phyloP scores from a whole-genome alignment of 2,329 filamentous ascomycete species.

The Alternaria arbusti region DNA sequence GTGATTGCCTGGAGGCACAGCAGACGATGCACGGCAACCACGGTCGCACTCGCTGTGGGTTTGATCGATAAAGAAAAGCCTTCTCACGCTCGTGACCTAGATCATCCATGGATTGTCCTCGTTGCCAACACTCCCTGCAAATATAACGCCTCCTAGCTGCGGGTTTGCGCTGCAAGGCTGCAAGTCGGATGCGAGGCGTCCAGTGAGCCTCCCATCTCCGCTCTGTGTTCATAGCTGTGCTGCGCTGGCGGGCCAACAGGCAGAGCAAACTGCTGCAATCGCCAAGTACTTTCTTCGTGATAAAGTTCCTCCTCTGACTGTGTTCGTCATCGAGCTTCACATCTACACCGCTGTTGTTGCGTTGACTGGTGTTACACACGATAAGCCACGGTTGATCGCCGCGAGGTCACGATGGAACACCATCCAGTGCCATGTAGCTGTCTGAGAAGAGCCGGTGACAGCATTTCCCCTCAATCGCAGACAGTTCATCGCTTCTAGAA shows the following conservation, averaged over 20 bases:
- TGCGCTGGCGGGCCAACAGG: slow-evolving; percentile 30
- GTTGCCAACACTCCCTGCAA: slow-evolving; percentile 25
- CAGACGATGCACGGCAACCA: slow-evolving; percentile 2
- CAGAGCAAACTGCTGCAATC: slow-evolving; percentile 16
- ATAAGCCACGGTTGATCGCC: slow-evolving; percentile 11
- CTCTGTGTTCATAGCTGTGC: slow-evolving; percentile 26
- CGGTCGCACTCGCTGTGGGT: slow-evolving; percentile 6
- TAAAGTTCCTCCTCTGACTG: background rate
- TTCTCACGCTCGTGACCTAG: slow-evolving; percentile 19
- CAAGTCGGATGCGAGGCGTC: slow-evolving; percentile 19
- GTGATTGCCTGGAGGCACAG: slow-evolving; percentile 4
- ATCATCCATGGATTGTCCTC: slow-evolving; percentile 19
- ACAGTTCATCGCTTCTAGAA: slow-evolving; percentile 10
- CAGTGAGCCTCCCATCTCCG: slow-evolving; percentile 10
- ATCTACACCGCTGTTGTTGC: slow-evolving; percentile 29
- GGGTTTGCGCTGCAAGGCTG: slow-evolving; percentile 23
- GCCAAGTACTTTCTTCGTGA: background rate
- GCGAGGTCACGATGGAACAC: slow-evolving; percentile 4
- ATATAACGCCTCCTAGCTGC: slow-evolving; percentile 21
- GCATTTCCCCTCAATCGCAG: background rate
- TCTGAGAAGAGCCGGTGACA: background rate
- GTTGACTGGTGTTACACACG: slow-evolving; percentile 22
- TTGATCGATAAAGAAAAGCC: slow-evolving; percentile 4
- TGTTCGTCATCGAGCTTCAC: slow-evolving; percentile 14
- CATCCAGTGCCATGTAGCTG: background rate